These are phyloP conservation scores for Chrysopogon serrulatus DNA, from an alignment of 176 grass and related monocot species.

Conservation along the genomic window DNA sequence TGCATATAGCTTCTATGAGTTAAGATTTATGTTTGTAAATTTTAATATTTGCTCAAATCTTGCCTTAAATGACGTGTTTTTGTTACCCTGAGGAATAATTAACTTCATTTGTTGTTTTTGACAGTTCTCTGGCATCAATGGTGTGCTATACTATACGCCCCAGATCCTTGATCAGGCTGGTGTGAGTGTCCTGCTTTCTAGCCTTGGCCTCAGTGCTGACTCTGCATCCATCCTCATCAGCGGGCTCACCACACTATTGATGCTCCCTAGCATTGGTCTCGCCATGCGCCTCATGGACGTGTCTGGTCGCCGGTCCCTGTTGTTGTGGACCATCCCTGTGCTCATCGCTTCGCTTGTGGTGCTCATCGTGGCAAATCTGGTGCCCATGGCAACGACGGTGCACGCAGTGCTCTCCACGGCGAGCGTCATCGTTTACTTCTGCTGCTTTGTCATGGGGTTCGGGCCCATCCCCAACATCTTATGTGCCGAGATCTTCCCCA, in stretches of 20 bases:
- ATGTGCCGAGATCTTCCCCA: slow-evolving; percentile 83
- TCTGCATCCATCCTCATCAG: slow-evolving; percentile 81
- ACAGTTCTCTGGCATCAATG: slow-evolving; percentile 91
- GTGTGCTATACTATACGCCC: slow-evolving; percentile 88
- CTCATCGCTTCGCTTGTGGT: slow-evolving; percentile 44
- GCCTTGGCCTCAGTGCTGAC: slow-evolving; percentile 50
- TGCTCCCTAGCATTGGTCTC: slow-evolving; percentile 72
- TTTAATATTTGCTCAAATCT: too few relatives aligned
- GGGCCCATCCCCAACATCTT: slow-evolving; percentile 91
- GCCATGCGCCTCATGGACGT: slow-evolving; percentile 97
- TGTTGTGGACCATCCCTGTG: slow-evolving; percentile 70
- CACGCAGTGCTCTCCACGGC: slow-evolving; percentile 68
- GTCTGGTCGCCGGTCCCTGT: slow-evolving; percentile 51
- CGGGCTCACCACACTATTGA: slow-evolving; percentile 59
- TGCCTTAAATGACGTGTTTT: too few relatives aligned
- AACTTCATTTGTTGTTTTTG: too few relatives aligned
- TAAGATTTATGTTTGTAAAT: too few relatives aligned
- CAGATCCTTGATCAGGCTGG: slow-evolving; percentile 90
- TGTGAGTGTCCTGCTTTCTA: slow-evolving; percentile 56
- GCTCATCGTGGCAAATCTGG: slow-evolving; percentile 47
- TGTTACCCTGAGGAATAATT: too few relatives aligned
- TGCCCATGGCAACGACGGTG: slow-evolving; percentile 26
- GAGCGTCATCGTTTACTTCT: slow-evolving; percentile 74
- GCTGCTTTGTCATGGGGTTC: slow-evolving; percentile 92
- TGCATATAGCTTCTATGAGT: too few relatives aligned